Base-by-base conservation (phyloP, 2,329 filamentous ascomycete genomes). In the Nothomitra cinnamomea region DNA sequence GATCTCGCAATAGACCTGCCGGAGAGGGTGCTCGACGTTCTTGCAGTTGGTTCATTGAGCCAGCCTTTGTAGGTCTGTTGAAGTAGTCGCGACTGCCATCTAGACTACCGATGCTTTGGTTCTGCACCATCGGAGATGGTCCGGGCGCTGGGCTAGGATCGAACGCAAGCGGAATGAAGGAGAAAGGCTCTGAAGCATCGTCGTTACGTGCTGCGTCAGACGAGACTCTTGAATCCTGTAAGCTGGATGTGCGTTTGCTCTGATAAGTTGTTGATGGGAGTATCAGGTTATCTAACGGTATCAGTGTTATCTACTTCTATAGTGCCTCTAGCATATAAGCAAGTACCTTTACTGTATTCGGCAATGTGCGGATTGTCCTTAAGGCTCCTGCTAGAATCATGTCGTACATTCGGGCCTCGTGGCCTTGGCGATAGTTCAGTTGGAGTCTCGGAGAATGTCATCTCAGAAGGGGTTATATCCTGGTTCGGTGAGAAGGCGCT, bases 401-500 rank as follows among this genome's bases (percentile, higher is more conserved):
- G 17, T 17, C 52, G 52, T 19, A 28, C 28, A 53, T 59, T 61
- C n/a, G 65, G 58, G 24, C 63, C 60, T 12, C 61, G 58, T n/a
- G 65, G 65, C 41, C 65, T 63, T 1, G 42, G 53, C 5, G 42
- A 53, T 15, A 53, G 52, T 21, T 53, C 52, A 19, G 52, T 53
- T 22, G 52, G 52, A 6, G 52, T 53, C 21, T 53, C 52, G 3
- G 52, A 25, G 42, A 12, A 21, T 8, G 22, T 53, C n/a, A n/a
- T n/a, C 19, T 53, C 52, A n/a, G 52, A 54, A 6, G 42, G 48
- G 17, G 48, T 35, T 25, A 25, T 53, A 51, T 80, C 76, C 38
- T 69, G 63, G 51, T 75, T 72, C 5, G 72, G 70, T 2, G 72
- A 77, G 62, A 83, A 85, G 2, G 77, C 73, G 58, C 75, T 78